These are phyloP conservation scores for Aechmea fasciata DNA, from an alignment of 176 grass and related monocot species.

Conservation along the genomic window DNA sequence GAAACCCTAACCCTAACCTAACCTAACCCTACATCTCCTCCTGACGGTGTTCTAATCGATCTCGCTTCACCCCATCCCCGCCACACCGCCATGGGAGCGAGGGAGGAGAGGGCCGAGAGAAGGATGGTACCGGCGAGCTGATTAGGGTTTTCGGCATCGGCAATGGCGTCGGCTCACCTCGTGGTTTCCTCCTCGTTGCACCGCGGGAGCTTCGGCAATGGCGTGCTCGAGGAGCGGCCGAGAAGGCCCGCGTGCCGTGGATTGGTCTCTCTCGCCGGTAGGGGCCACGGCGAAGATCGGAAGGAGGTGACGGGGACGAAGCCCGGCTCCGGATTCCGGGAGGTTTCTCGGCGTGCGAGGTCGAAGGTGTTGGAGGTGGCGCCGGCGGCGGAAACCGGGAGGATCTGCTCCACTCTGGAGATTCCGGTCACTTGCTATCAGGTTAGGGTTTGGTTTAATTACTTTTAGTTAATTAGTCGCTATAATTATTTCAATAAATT, in stretches of 20 bases:
- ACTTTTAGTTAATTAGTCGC: background rate
- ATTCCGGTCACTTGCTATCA: conserved; percentile 96
- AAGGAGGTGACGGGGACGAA: conserved; percentile 7
- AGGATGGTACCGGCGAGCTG: conserved; percentile 4
- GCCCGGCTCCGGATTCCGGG: conserved; percentile 15
- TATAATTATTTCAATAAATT: background rate
- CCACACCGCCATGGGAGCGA: no score
- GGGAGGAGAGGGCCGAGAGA: no score
- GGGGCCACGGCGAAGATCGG: background rate
- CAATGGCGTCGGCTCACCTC: conserved; percentile 35
- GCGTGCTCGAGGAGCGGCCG: background rate
- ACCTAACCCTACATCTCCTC: background rate
- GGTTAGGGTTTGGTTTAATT: conserved; percentile 29
- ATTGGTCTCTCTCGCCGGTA: background rate
- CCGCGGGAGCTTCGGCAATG: conserved; percentile 15
- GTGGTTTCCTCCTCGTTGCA: conserved; percentile 24
- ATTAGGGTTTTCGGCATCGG: conserved; percentile 20
- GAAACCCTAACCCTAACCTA: background rate
- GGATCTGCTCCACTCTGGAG: conserved; percentile 39
- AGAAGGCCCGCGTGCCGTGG: conserved; percentile 4
- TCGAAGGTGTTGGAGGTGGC: conserved; percentile 30
- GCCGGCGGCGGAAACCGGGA: conserved; percentile 19
- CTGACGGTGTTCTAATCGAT: background rate
- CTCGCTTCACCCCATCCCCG: background rate
- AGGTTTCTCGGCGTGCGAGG: conserved; percentile 16